Percentiles rank a stretch among this genome's conserved stretches.
phyloP scores from a whole-genome alignment of 2,329 filamentous ascomycete species.

The Orbilia oligospora region DNA sequence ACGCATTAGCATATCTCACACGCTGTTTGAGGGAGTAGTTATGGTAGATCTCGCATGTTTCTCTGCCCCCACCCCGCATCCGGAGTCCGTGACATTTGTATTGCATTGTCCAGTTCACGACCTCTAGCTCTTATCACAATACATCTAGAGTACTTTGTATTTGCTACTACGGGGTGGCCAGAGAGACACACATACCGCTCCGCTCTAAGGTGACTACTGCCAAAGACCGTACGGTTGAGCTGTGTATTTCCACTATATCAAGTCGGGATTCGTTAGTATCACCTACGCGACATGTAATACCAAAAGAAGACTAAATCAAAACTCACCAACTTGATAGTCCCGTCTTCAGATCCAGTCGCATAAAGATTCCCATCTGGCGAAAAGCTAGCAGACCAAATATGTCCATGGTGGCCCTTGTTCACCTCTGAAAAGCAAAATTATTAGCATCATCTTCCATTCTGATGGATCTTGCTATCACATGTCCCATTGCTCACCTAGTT shows the following conservation, averaged over 20 bases:
- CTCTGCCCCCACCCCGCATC: neutral
- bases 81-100: constrained; percentile 17
- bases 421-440: constrained; percentile 74
- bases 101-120: constrained; percentile 13
- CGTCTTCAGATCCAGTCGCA: constrained; percentile 95
- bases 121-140: neutral
- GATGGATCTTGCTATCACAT: neutral
- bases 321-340: constrained; percentile 86
- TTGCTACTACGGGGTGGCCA: constrained; percentile 16
- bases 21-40: constrained; percentile 3
- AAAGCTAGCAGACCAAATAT: constrained; percentile 95
- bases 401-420: constrained; percentile 96
- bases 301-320: neutral
- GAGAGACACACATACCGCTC: constrained; percentile 14
- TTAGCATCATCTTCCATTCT: constrained; percentile 60
- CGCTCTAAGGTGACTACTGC: constrained; percentile 64
- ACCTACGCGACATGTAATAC: neutral
- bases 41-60: constrained; percentile 24
- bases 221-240: constrained; percentile 77
- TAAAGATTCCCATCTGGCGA: constrained; percentile 96
- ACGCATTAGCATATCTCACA: neutral
- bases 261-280: constrained; percentile 6
- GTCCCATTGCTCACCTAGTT: constrained; percentile 70
- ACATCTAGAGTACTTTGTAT: constrained; percentile 64
- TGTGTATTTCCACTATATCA: constrained; percentile 75